Base-by-base conservation (phyloP, 208 protist species). In the Trypanosoma mega region DNA sequence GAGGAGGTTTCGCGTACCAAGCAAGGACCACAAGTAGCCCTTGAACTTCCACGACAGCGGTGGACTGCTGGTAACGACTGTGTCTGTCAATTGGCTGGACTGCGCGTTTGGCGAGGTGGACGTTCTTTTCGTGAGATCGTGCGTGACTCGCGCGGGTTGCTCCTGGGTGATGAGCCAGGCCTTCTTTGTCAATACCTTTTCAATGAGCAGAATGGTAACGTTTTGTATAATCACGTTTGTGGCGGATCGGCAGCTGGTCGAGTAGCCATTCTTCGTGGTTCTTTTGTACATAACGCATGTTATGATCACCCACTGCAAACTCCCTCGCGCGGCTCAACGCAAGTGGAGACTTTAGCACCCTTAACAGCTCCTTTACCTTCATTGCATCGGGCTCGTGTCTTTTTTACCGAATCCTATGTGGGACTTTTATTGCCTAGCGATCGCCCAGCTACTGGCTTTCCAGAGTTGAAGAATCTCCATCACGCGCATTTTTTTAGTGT, bases 181-280 rank as follows among this genome's bases (percentile, higher is more conserved):
- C 66, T 97, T 7, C 53, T 94, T 16, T 70, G 63, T 23, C 87
- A 97, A 48, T 70, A 87, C 26, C 59, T 90, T 34, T 91, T 96
- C 49, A 84, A 90, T 64, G 92, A 97, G 68, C 60, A 66, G 24
- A 80, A 80, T 53, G 92, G 92, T 49, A 93, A 93, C 64, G 77
- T 93, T 16, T 78, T 79, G 9, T 82, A 86, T 61, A 94, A 97
- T 72, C 92, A 90, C 36, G 69, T 74, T 27, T 54, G 63, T 50
- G 14, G 61, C 1, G 56, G 47, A 30, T 39, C 72, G 23, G 69
- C 52, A 18, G 46, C 60, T 30, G 70, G 72, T 30, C 79, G 72
- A n/a, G 74, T 85, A 29, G 85, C 76, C 7, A 79, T 93, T 24
- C 75, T 78, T 39, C 55, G 45, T 18, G 83, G 85, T 3, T 36